These are phyloP conservation scores for Alternaria tenuissima DNA, from an alignment of 2,329 filamentous ascomycete species.

Conservation along the genomic window DNA sequence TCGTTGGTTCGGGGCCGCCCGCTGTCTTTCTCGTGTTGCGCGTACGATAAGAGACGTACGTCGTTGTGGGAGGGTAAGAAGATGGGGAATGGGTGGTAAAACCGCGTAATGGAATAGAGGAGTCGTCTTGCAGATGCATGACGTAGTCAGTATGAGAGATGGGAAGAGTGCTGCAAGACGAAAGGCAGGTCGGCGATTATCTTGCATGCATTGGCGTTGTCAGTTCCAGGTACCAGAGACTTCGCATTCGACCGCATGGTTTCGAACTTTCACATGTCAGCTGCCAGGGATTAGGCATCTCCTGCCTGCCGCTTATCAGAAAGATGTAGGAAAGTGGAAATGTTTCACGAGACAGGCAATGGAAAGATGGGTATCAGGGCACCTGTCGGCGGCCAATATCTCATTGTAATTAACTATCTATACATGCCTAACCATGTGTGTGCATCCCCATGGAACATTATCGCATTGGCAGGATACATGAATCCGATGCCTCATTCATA, in stretches of 20 bases:
- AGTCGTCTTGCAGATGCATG: neutral
- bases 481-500: neutral
- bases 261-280: neutral
- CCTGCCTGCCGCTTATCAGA: neutral
- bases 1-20: constrained; percentile 3
- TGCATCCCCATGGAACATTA: constrained; percentile 3
- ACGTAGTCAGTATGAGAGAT: neutral
- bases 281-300: neutral
- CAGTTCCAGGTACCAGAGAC: neutral
- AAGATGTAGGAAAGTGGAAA: neutral
- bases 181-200: neutral
- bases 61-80: neutral
- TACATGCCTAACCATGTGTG: constrained; percentile 4
- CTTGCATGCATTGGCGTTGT: neutral
- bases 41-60: neutral
- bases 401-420: constrained; percentile 8
- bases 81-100: neutral
- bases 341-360: neutral
- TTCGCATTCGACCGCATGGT: neutral
- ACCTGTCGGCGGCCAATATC: neutral
- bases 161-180: neutral
- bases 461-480: constrained; percentile 12
- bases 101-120: neutral
- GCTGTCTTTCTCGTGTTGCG: constrained; percentile 6
- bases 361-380: neutral